Base-by-base conservation (phyloP, 352 stramenopile species). In the Globisporangium emineosum region DNA sequence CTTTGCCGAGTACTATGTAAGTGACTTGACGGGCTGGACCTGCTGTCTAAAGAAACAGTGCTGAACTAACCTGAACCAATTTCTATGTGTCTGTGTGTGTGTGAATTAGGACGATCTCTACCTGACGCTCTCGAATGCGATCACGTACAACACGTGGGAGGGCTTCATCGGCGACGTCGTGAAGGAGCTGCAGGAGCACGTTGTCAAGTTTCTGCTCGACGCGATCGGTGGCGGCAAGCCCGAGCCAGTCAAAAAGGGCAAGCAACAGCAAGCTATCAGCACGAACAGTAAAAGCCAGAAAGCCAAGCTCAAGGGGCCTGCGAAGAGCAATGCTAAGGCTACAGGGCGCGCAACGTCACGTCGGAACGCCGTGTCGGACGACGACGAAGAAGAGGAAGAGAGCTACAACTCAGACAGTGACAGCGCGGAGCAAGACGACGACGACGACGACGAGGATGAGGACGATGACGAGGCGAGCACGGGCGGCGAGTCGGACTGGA, bases 1-100 rank as follows among this genome's bases (percentile, higher is more conserved):
- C 55, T 93, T 96, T 62, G 69, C 71, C 40, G 74, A 87, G 30
- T 96, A 96, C 64, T 91, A 91, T 54, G 87, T 95, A 88, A 37
- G 52, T 57, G 6, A 47, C 40, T 30, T 13, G 57, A 5, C 32
- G 50, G 33, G 13, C 19, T 21, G 12, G n/a, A 9, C 30, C 47
- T 40, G 53, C 19, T 60, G 62, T 12, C 32, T 29, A 9, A 27
- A 33, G 29, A 2, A 32, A 57, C 51, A 40, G 17, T 35, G 9
- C 37, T 52, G 37, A n/a, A 40, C 10, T 23, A 19, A 58, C 49
- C 65, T 21, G 40, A 33, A 68, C 66, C 15, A 29, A 25, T 69
- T 42, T 27, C 27, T 61, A n/a, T 60, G 3, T 62, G 23, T 57
- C 5, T 52, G 4, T 29, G 35, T 64, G 45, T 10, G 52, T n/a